Base-by-base conservation (phyloP, 2,329 filamentous ascomycete species). In the Aureobasidium sp. region DNA sequence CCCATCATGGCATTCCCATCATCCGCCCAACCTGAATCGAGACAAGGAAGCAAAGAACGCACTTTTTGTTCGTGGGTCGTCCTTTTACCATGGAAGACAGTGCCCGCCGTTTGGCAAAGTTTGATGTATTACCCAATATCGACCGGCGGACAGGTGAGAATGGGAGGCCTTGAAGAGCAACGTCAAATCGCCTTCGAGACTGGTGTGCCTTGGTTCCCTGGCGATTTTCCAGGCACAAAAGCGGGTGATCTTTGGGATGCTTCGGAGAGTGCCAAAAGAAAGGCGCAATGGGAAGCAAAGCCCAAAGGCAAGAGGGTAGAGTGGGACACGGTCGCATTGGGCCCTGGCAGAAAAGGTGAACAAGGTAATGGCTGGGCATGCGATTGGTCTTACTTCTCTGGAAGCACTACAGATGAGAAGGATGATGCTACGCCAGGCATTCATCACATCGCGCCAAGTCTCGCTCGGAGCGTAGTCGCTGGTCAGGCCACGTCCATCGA, bases 11-110 rank as follows among this genome's bases (percentile, higher is more conserved):
- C 95, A 6, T 79, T 90, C 5, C 57, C 57, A 23, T 60, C 57
- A 20, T 32, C 36, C 1, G 12, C 39, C 5, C 46, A 34, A 9
- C 80, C 87, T 1, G 57, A 57, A 2, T 36, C 46, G 10, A 44
- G 17, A 15, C 50, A 36, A 29, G 32, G 44, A 1, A 53, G 26
- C 15, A 50, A 36, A 37, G 84, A 83, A 12, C 82, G 84, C 3
- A 12, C 41, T 4, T 29, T 53, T n/a, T 87, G 88, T 0, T 86
- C 81, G 0, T 97, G 91, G 91, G 94, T 87, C 0, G 72, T 97
- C 1, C 79, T 97, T 27, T 81, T 94, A 3, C 94, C 94, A 0
- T 97, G 93, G 91, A 91, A 90, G 71, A 96, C 90, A 68, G 88
- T 97, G 39, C 79, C 85, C 39, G 85, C 90, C 0, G 80, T 97